These are phyloP conservation scores for Cephaloascus fragrans DNA, from an alignment of 805 yeast species.

Conservation along the genomic window DNA sequence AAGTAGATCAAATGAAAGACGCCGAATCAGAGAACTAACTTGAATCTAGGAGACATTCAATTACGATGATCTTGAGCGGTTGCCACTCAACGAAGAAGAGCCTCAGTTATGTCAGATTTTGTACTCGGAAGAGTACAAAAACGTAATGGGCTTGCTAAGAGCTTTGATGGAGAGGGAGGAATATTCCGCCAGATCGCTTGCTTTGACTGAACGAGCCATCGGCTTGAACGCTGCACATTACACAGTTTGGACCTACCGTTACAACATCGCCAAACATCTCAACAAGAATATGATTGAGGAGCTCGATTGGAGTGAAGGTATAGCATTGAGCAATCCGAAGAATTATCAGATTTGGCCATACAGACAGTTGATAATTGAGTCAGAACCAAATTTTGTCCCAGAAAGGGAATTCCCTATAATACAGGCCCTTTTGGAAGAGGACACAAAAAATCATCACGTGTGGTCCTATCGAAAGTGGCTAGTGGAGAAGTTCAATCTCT, in stretches of 20 bases:
- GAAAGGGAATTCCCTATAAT: conserved; percentile 59
- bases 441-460: conserved; percentile 88
- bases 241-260: conserved; percentile 76
- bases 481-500: conserved; percentile 44
- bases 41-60: conserved; percentile 11
- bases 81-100: conserved; percentile 29
- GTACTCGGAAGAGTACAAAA: conserved; percentile 63
- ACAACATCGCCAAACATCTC: conserved; percentile 34
- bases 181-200: conserved; percentile 60
- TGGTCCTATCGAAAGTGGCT: conserved; percentile 93
- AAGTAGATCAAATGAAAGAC: no score
- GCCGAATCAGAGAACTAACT: not conserved
- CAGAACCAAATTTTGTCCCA: conserved; percentile 22
- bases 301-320: conserved; percentile 67
- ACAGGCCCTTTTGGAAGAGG: conserved; percentile 61
- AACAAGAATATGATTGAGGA: conserved; percentile 36
- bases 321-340: conserved; percentile 72
- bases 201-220: conserved; percentile 55
- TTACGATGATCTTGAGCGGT: conserved; percentile 34
- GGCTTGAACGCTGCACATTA: conserved; percentile 79
- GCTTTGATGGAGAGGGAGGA: conserved; percentile 53
- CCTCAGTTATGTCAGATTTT: conserved; percentile 52
- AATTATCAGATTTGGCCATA: conserved; percentile 98
- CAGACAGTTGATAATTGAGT: conserved; percentile 53
- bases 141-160: conserved; percentile 50